These are phyloP conservation scores for Rhododendron ovatum DNA, from an alignment of 148 eudicot genomes.

Conservation along the genomic window DNA sequence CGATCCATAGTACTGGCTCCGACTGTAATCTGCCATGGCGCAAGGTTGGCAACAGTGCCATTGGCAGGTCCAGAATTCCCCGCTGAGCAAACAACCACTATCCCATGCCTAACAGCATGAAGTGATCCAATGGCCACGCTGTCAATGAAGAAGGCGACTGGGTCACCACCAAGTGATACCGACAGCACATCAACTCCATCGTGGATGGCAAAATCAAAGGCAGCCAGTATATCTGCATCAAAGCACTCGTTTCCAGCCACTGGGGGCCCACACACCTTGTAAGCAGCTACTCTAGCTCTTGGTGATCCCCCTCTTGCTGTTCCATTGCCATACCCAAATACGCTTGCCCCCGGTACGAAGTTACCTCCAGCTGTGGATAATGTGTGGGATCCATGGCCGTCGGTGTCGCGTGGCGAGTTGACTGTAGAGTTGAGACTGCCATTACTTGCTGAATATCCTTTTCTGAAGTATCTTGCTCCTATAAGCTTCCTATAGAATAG, in stretches of 20 bases:
- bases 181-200: constrained; percentile 91
- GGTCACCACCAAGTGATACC: constrained; percentile 71
- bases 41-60: constrained; percentile 53
- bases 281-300: constrained; percentile 74
- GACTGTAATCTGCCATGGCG: constrained; percentile 85
- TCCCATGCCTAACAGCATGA: constrained; percentile 69
- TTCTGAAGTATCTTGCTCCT: constrained; percentile 87
- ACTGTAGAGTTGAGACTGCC: constrained; percentile 43
- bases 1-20: constrained; percentile 96
- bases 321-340: constrained; percentile 72
- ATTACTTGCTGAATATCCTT: constrained; percentile 47
- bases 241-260: constrained; percentile 64
- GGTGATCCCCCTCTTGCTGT: constrained; percentile 92
- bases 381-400: constrained; percentile 91
- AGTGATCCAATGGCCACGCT: constrained; percentile 80
- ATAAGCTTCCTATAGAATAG: constrained; percentile 54
- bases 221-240: constrained; percentile 83
- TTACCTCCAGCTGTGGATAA: constrained; percentile 88
- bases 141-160: constrained; percentile 45
- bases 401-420: constrained; percentile 62
- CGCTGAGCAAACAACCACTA: constrained; percentile 69
- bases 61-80: constrained; percentile 76
- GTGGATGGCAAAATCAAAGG: constrained; percentile 69
- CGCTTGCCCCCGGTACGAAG: constrained; percentile 53
- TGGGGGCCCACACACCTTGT: constrained; percentile 83